Conservation (phyloP, 768 basidiomycete genomes). For the Chalciporus chontae region DNA sequence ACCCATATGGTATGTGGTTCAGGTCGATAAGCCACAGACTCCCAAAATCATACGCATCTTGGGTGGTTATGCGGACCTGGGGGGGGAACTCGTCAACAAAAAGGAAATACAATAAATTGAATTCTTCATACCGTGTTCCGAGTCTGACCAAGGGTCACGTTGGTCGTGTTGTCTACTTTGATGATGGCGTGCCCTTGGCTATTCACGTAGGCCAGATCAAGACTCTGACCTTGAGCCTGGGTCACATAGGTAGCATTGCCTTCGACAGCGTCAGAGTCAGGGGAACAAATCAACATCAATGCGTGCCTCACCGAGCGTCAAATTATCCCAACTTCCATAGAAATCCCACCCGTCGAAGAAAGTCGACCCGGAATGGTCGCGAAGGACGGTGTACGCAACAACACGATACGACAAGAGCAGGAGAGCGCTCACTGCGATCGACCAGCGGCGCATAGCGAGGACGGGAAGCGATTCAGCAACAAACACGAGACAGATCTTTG, state of each 20-base stretch:
- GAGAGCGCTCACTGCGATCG: background rate
- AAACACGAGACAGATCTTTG: background rate
- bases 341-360: constrained; percentile 60
- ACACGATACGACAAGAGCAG: constrained; percentile 2
- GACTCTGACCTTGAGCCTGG: constrained; percentile 40
- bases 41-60: constrained; percentile 41
- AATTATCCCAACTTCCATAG: constrained; percentile 47
- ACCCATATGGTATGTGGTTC: constrained; percentile 53
- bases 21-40: constrained; percentile 46
- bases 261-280: constrained; percentile 20
- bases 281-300: constrained; percentile 16
- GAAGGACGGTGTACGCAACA: constrained; percentile 35
- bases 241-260: constrained; percentile 65
- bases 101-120: constrained; percentile 6
- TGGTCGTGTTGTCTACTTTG: constrained; percentile 68
- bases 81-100: background rate
- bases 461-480: background rate
- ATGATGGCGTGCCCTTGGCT: constrained; percentile 61
- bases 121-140: constrained; percentile 51
- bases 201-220: constrained; percentile 59
- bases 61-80: constrained; percentile 45
- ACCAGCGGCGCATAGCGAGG: constrained; percentile 11
- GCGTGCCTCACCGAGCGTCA: constrained; percentile 33
- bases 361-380: constrained; percentile 42
- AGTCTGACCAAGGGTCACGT: constrained; percentile 46